These are phyloP conservation scores for Chalciporus sp. DNA, from an alignment of 1,284 basidiomycete species.

Conservation along the genomic window DNA sequence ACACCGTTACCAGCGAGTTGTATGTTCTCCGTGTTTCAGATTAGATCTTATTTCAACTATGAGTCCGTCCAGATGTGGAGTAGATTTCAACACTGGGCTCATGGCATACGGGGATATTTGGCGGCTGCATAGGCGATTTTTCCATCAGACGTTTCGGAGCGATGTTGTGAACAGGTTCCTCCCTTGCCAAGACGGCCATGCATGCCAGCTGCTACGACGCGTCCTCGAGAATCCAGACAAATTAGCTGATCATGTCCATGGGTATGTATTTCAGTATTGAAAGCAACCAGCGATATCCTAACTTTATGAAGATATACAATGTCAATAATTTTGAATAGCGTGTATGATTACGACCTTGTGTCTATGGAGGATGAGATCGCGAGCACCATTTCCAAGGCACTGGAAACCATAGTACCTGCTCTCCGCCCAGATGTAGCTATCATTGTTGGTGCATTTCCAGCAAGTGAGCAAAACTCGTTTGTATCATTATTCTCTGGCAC, in stretches of 20 bases:
- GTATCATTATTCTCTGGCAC: no score
- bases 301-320: conserved; percentile 20
- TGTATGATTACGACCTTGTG: conserved; percentile 29
- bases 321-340: conserved; percentile 27
- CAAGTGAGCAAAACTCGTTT: conserved; percentile 10
- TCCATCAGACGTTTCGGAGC: conserved; percentile 39
- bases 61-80: conserved; percentile 40
- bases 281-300: no score
- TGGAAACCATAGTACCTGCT: conserved; percentile 10
- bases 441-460: conserved; percentile 24
- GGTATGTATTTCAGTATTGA: not conserved
- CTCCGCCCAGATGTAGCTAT: conserved; percentile 26
- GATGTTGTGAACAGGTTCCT: conserved; percentile 27
- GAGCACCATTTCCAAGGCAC: conserved; percentile 7
- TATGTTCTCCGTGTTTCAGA: not conserved
- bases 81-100: conserved; percentile 38
- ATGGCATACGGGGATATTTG: conserved; percentile 43
- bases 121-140: conserved; percentile 42
- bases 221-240: conserved; percentile 34
- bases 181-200: conserved; percentile 35
- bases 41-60: not conserved
- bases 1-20: conserved; percentile 16
- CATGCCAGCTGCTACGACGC: conserved; percentile 34
- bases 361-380: conserved; percentile 18
- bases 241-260: conserved; percentile 31